A percentile compares a stretch with the other conserved stretches of the same genome.
phyloP scores from a whole-genome alignment of 1,284 basidiomycete species.

The Mrakiaceae sp. region DNA sequence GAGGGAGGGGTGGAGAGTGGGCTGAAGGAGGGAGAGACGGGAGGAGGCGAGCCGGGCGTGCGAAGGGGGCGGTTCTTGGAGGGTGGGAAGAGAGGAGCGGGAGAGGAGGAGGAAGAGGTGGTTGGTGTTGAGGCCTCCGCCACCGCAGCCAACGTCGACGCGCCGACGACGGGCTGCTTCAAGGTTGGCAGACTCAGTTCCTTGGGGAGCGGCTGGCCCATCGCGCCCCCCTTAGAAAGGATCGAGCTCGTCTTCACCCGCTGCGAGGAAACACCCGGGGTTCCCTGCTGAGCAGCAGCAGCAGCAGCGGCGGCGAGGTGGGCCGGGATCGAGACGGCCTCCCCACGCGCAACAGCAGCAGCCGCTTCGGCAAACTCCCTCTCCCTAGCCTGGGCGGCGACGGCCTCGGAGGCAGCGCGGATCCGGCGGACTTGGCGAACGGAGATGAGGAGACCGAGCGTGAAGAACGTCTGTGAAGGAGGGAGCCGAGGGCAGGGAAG shows the following conservation, averaged over 20 bases:
- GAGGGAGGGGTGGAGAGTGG: neutral
- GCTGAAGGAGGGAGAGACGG: too few species aligned
- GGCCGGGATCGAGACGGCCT: too few species aligned
- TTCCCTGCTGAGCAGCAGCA: too few species aligned
- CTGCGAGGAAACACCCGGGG: neutral
- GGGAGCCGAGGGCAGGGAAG: too few species aligned
- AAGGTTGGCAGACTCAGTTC: too few species aligned
- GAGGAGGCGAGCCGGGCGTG: too few species aligned
- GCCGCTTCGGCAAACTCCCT: too few species aligned
- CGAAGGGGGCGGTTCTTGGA: neutral
- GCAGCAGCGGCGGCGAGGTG: too few species aligned
- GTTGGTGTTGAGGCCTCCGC: neutral
- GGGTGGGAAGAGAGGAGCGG: neutral
- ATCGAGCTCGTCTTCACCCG: conserved; percentile 4
- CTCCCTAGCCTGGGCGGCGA: too few species aligned
- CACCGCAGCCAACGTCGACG: neutral
- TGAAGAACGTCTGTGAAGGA: neutral
- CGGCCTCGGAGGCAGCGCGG: too few species aligned
- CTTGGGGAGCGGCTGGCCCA: neutral
- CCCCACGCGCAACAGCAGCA: too few species aligned
- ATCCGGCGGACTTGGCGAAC: conserved; percentile 1
- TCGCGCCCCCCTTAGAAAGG: neutral
- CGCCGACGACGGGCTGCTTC: too few species aligned
- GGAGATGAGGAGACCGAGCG: conserved; percentile 3
- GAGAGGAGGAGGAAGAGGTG: neutral